A percentile compares a stretch with the other conserved stretches of the same genome.
Conservation (phyloP, 2,329 filamentous ascomycete genomes). For the Raffaelea ambrosiae region DNA sequence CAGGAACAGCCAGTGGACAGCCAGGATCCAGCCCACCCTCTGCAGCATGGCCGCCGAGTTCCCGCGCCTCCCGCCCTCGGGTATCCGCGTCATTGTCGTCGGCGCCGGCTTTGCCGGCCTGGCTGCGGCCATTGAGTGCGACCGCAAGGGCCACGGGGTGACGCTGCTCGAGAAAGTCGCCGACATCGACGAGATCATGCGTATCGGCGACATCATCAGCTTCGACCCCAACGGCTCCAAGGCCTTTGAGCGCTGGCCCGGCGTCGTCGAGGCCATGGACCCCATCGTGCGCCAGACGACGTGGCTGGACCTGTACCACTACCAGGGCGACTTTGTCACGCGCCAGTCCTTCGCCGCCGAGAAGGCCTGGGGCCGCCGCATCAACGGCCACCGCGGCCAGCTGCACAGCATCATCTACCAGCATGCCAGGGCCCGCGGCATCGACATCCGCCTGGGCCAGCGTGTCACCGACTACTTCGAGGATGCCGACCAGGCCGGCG, state of each 20-base stretch:
- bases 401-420: slow-evolving; percentile 43
- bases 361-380: slow-evolving; percentile 32
- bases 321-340: slow-evolving; percentile 36
- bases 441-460: slow-evolving; percentile 37
- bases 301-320: slow-evolving; percentile 28
- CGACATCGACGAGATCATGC: slow-evolving; percentile 28
- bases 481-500: slow-evolving; percentile 28
- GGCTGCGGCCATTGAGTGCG: slow-evolving; percentile 50
- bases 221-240: slow-evolving; percentile 48
- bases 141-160: slow-evolving; percentile 43
- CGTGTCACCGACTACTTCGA: slow-evolving; percentile 40
- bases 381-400: slow-evolving; percentile 46
- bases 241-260: slow-evolving; percentile 48
- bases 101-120: slow-evolving; percentile 51
- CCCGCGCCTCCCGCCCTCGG: slow-evolving; percentile 22
- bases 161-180: slow-evolving; percentile 32
- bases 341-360: slow-evolving; percentile 27
- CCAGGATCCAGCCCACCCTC: background rate
- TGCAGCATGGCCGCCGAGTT: slow-evolving; percentile 6
- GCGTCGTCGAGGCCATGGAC: slow-evolving; percentile 39
- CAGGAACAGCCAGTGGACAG: too few species aligned
- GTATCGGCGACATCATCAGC: slow-evolving; percentile 38
- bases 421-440: slow-evolving; percentile 38
- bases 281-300: slow-evolving; percentile 38
- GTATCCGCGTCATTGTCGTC: slow-evolving; percentile 38